Evolutionary conservation across 257 asterid genomes (phyloP), one percentile per base, ranked within the genome.

Genomic region (Ballota nigra): DNA sequence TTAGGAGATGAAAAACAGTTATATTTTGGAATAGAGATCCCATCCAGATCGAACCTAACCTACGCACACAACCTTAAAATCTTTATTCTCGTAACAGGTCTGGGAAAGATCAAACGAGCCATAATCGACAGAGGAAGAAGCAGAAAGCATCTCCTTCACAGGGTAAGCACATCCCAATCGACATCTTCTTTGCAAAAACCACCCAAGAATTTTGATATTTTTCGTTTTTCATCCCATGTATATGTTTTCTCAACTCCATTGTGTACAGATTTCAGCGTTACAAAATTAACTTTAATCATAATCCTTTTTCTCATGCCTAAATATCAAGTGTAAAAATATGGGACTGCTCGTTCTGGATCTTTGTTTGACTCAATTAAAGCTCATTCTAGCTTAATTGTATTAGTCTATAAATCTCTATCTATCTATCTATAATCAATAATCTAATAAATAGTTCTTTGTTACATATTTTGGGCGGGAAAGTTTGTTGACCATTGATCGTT

Each of bases 101-200:
- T 34, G 85, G 34, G 6, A 87, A 83, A 75, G 87, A 80, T 20
- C 79, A 73, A 61, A 72, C 53, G 75, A 75, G 72, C 81, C 81
- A 62, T 4, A 29, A 69, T 59, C 79, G 81, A 75, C 84, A 65
- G 68, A 84, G 69, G 78, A 91, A 93, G 91, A 91, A 84, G 86
- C 85, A 75, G 73, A 93, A 89, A 70, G 40, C 80, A 49, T 85
- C 87, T 63, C 81, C 87, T 24, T 53, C 84, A 7, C 59, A 34
- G 26, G 83, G 84, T 73, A 93, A 85, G 79, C 87, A 86, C 83
- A 79, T 89, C 70, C 96, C 97, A 6, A 94, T 94, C 41, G 90
- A 94, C 70, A 70, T 57, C 62, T 94, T 91, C 83, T 94, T 94
- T 70, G 72, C 81, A 6, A 91, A 87, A 75, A 76, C 80, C 18